Evolutionary conservation across 176 grass and related monocot genomes (phyloP).

Genomic region (Triticum turgidum): DNA sequence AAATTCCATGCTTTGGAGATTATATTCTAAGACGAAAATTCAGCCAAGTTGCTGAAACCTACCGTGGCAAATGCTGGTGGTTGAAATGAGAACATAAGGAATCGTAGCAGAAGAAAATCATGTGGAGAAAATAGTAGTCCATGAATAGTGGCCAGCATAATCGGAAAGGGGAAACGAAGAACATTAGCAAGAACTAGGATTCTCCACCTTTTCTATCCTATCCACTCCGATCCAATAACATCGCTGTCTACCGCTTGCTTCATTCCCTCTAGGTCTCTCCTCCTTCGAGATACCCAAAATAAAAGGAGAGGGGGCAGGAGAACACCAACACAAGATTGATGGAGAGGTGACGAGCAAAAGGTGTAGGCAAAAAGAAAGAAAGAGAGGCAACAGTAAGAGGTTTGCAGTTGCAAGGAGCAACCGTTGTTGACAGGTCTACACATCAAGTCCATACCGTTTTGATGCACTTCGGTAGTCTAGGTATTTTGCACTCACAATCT

Average conservation of each 20-base stretch:
- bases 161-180: neutral
- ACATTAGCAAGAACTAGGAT: conserved; percentile 19
- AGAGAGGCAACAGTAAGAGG: neutral
- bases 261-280: conserved; percentile 11
- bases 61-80: conserved; percentile 17
- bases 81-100: conserved; percentile 1
- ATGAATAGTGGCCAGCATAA: conserved; percentile 8
- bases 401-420: conserved; percentile 4
- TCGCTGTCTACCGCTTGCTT: conserved; percentile 12
- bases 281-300: conserved; percentile 16
- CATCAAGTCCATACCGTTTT: conserved; percentile 1
- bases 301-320: conserved; percentile 10
- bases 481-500: conserved; percentile 11
- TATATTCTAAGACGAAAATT: conserved; percentile 24
- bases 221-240: conserved; percentile 25
- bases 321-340: conserved; percentile 32
- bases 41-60: conserved; percentile 17
- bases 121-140: conserved; percentile 2
- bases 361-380: neutral
- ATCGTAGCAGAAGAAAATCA: neutral
- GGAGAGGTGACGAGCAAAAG: conserved; percentile 7
- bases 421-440: neutral
- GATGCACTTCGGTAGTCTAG: conserved; percentile 30
- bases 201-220: conserved; percentile 30
- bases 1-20: neutral